Conservation (phyloP, 129 eudicot genomes). For the Ambrosia trifida region DNA sequence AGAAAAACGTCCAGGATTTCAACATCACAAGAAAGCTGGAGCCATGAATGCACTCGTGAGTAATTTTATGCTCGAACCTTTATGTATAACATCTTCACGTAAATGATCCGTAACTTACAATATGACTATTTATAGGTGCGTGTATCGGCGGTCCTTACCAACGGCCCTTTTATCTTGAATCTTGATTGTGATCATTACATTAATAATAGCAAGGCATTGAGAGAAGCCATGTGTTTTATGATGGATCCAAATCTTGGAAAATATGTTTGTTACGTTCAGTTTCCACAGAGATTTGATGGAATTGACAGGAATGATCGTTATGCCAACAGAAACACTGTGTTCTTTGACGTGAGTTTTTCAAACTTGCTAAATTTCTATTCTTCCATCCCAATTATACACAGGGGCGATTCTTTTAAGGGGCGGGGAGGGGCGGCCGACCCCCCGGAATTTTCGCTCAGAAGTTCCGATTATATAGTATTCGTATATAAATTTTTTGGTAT, state of each 20-base stretch:
- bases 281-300: conserved; percentile 54
- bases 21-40: conserved; percentile 95
- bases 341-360: conserved; percentile 45
- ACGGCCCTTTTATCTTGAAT: conserved; percentile 51
- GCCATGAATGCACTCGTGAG: conserved; percentile 93
- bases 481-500: no score
- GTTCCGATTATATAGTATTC: no score
- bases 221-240: conserved; percentile 59
- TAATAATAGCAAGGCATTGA: conserved; percentile 48
- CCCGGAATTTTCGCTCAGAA: no score
- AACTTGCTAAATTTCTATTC: background rate
- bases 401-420: no score
- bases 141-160: conserved; percentile 49
- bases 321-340: conserved; percentile 51
- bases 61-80: conserved; percentile 4
- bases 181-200: conserved; percentile 59
- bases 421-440: no score
- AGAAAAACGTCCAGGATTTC: conserved; percentile 93
- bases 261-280: conserved; percentile 50
- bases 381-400: background rate
- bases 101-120: background rate
- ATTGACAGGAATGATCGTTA: conserved; percentile 49
- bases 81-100: background rate
- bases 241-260: conserved; percentile 51
- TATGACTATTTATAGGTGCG: conserved; percentile 39